phyloP scores from a whole-genome alignment of 331 rosid genomes.

The Stylosanthes scabra region DNA sequence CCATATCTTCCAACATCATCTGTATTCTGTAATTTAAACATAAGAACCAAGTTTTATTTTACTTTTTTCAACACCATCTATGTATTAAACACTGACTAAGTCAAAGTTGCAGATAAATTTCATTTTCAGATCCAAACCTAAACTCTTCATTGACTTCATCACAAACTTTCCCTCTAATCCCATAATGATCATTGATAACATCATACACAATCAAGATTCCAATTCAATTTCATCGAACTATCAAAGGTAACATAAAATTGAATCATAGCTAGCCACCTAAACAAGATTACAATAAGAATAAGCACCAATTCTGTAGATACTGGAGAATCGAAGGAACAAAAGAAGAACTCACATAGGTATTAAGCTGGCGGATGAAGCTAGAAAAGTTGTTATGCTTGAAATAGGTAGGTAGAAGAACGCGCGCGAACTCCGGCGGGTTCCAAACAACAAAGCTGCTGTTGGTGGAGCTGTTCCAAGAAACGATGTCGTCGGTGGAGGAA shows the following conservation, averaged over 20 bases:
- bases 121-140: conserved; percentile 26
- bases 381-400: conserved; percentile 96
- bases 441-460: conserved; percentile 85
- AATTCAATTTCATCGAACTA: no score
- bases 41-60: no score
- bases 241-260: no score
- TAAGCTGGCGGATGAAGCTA: conserved; percentile 96
- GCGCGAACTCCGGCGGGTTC: conserved; percentile 86
- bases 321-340: not conserved
- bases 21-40: no score
- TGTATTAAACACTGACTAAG: no score
- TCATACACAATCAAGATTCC: not conserved
- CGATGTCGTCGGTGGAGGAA: conserved; percentile 75
- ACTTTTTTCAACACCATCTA: no score
- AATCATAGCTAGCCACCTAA: not conserved
- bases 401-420: conserved; percentile 80
- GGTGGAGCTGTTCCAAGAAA: conserved; percentile 71
- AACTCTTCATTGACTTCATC: conserved; percentile 15
- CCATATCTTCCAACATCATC: no score
- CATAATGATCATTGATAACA: conserved; percentile 3
- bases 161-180: not conserved
- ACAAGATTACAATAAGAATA: not conserved
- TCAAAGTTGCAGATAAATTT: conserved; percentile 9
- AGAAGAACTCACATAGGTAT: conserved; percentile 72
- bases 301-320: not conserved